These are phyloP conservation scores for Bromus sterilis DNA, from an alignment of 176 grass and related monocot genomes.

Conservation along the genomic window DNA sequence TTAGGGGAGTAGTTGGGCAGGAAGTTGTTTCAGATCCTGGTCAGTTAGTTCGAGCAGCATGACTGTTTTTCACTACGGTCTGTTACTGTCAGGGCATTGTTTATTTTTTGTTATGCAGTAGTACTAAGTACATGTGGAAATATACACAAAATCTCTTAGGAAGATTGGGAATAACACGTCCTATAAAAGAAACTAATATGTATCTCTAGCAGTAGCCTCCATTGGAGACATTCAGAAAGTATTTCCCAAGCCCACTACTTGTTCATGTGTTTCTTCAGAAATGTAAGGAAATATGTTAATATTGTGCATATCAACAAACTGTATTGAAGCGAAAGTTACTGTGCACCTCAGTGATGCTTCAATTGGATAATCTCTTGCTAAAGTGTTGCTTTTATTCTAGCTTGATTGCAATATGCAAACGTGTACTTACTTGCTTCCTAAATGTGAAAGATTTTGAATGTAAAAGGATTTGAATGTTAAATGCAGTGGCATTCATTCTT, in stretches of 20 bases:
- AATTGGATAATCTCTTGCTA: neutral
- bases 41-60: neutral
- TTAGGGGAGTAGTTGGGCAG: neutral
- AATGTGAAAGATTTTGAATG: neutral
- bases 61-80: neutral
- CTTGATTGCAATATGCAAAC: neutral
- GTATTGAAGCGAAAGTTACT: neutral
- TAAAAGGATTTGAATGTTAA: neutral
- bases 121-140: neutral
- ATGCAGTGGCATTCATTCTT: neutral
- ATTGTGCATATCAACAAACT: neutral
- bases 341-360: neutral
- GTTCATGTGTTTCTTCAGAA: neutral
- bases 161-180: neutral
- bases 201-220: neutral
- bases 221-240: neutral
- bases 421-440: neutral
- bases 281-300: neutral
- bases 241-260: neutral
- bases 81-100: neutral
- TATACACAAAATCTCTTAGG: neutral
- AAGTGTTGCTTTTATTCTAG: neutral
- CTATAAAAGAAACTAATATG: neutral
- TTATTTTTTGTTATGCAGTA: neutral
- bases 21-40: neutral